Conservation (phyloP, 805 yeast species). For the Candida arabinofermentans region DNA sequence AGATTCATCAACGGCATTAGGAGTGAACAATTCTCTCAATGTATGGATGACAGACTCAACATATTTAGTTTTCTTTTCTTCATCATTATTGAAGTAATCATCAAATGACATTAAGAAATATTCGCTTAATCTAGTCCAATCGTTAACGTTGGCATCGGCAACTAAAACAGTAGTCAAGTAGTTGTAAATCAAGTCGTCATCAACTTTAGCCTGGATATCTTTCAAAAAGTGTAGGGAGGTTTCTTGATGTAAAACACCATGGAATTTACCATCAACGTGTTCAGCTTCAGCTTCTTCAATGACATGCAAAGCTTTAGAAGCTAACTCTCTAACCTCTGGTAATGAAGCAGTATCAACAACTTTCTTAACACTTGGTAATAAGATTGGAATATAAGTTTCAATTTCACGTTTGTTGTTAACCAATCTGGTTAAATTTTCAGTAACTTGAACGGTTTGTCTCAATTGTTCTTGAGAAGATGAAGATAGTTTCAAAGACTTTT, state of each 20-base stretch:
- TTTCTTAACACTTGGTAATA: slow-evolving; percentile 87
- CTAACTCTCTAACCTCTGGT: slow-evolving; percentile 95
- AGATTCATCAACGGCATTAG: slow-evolving; percentile 51
- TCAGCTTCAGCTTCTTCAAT: slow-evolving; percentile 75
- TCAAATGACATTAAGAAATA: slow-evolving; percentile 43
- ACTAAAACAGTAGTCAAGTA: slow-evolving; percentile 53
- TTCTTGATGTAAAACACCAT: slow-evolving; percentile 62
- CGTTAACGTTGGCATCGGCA: slow-evolving; percentile 68
- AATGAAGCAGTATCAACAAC: slow-evolving; percentile 87
- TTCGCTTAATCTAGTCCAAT: slow-evolving; percentile 59
- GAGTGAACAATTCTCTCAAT: slow-evolving; percentile 53
- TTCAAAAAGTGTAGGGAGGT: slow-evolving; percentile 46
- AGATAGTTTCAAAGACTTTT: slow-evolving; percentile 80
- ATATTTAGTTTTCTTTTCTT: slow-evolving; percentile 33
- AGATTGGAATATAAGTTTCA: slow-evolving; percentile 77
- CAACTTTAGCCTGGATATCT: slow-evolving; percentile 24
- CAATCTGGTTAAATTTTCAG: slow-evolving; percentile 91
- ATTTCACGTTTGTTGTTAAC: slow-evolving; percentile 93
- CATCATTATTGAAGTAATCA: slow-evolving; percentile 29
- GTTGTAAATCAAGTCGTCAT: slow-evolving; percentile 37
- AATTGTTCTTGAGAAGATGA: slow-evolving; percentile 93
- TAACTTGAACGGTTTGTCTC: slow-evolving; percentile 93
- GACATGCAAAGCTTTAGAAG: slow-evolving; percentile 79
- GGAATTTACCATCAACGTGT: slow-evolving; percentile 65
- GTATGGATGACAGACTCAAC: slow-evolving; percentile 42